Base-by-base conservation (phyloP, 2,329 filamentous ascomycete species). In the Cladosporium oxysporum region DNA sequence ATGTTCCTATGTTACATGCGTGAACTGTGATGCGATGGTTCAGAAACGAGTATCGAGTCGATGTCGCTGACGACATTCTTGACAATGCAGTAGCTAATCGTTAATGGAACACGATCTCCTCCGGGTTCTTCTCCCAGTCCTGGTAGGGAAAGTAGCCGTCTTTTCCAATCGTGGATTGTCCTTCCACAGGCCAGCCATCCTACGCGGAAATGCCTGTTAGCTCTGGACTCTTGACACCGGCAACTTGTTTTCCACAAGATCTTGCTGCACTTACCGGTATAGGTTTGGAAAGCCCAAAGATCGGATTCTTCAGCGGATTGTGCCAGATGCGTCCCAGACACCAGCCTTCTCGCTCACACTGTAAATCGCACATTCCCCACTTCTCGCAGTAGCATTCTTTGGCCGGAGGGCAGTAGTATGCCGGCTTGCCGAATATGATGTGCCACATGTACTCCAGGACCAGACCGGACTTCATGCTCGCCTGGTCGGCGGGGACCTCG, bases 391-490 rank as follows among this genome's bases (percentile, higher is more conserved):
- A 70, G 66, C 76, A 78, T 53, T 68, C 60, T 41, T 58, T 49
- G 26, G 63, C 58, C 23, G 69, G 65, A 2, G 71, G 69, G 67
- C 76, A 79, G 68, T 74, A 62, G 69, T 72, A 65, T 69, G 68
- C 66, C 65, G 67, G 37, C 71, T 65, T 66, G 59, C 64, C 72
- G 66, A 72, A 81, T 77, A 74, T 79, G 82, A 83, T 85, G 68
- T 87, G 85, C 85, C 85, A 87, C n/a, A 82, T 83, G 73, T 86
- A 87, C 70, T 87, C 85, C 76, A 86, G 79, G 10, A 87, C 80
- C 23, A 84, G 74, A 4, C 84, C 84, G 65, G 81, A 23, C n/a
- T 62, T 55, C 29, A 49, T 47, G 49, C 58, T 58, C 3, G 50
- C 47, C 16, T 29, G 23, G 1, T n/a, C 50, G 7, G 23, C 49